A percentile compares a stretch with the other conserved stretches of the same genome.
Evolutionary conservation across 805 yeast species (phyloP).

Genomic region (Starmerella khaoyaiensis): DNA sequence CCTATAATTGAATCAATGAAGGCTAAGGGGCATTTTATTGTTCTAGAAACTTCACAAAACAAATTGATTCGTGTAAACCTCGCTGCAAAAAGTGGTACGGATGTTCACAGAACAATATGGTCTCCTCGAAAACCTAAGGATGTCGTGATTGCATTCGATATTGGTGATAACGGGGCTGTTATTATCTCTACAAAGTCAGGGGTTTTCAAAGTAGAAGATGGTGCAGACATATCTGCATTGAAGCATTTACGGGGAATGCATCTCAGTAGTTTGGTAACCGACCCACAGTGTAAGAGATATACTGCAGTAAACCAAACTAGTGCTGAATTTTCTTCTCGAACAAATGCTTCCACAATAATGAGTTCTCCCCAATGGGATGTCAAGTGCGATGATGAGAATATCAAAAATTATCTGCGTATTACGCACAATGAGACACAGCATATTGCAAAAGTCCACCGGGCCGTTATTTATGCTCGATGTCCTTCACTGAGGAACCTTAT

Average conservation of each 20-base stretch:
- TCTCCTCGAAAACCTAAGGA: constrained; percentile 12
- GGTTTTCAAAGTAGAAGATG: constrained; percentile 17
- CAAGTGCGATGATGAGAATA: neutral
- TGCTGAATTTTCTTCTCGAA: constrained; percentile 4
- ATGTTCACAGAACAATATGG: constrained; percentile 14
- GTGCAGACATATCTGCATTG: constrained; percentile 8
- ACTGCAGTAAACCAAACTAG: constrained; percentile 12
- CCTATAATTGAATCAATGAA: constrained; percentile 5
- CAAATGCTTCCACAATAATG: neutral
- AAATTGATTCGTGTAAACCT: constrained; percentile 8
- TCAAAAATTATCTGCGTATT: neutral
- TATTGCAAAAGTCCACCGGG: constrained; percentile 8
- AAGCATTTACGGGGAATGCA: constrained; percentile 11
- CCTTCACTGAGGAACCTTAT: constrained; percentile 13
- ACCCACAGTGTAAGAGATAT: constrained; percentile 12
- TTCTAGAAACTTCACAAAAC: constrained; percentile 11
- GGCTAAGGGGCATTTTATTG: constrained; percentile 15
- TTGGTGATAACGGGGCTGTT: constrained; percentile 17
- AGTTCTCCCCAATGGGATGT: neutral
- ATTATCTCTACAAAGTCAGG: constrained; percentile 18
- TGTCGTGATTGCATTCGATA: constrained; percentile 12
- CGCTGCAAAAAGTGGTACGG: neutral
- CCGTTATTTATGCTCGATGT: constrained; percentile 18
- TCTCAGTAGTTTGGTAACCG: constrained; percentile 12
- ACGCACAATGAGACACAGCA: neutral